Evolutionary conservation across 2,329 filamentous ascomycete genomes (phyloP).

Genomic region (Sporothrix curviconia): DNA sequence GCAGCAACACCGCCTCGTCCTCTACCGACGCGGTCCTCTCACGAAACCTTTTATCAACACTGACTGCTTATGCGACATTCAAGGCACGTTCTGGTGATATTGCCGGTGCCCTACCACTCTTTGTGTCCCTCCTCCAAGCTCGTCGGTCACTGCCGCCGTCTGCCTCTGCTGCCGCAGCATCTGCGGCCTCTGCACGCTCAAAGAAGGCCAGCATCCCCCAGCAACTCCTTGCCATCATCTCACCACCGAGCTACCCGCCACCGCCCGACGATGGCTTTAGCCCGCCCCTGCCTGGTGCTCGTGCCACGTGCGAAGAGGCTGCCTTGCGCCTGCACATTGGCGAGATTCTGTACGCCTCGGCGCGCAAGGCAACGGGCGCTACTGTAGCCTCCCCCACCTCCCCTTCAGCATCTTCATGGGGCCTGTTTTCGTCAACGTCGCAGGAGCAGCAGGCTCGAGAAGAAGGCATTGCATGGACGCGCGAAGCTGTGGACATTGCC

Average conservation of each 20-base stretch:
- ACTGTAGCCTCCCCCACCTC: slow-evolving; percentile 65
- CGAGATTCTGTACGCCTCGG: slow-evolving; percentile 72
- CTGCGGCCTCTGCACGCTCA: neutral
- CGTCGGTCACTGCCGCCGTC: slow-evolving; percentile 52
- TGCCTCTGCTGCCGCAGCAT: slow-evolving; percentile 10
- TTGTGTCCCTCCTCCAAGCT: slow-evolving; percentile 76
- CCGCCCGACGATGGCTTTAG: slow-evolving; percentile 64
- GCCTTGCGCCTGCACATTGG: slow-evolving; percentile 85
- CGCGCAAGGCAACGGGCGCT: slow-evolving; percentile 29
- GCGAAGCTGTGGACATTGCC: slow-evolving; percentile 75
- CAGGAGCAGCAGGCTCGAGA: slow-evolving; percentile 41
- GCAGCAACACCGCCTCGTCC: slow-evolving; percentile 21
- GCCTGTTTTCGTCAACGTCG: slow-evolving; percentile 44
- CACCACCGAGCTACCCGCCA: slow-evolving; percentile 50
- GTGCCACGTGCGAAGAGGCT: slow-evolving; percentile 75
- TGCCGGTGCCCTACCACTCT: slow-evolving; percentile 68
- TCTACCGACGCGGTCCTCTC: slow-evolving; percentile 46
- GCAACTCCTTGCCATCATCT: slow-evolving; percentile 1
- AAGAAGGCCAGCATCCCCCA: neutral
- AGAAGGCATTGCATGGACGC: slow-evolving; percentile 80
- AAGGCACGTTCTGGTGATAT: slow-evolving; percentile 64
- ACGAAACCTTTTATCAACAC: slow-evolving; percentile 64
- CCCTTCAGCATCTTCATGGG: slow-evolving; percentile 81
- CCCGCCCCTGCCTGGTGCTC: slow-evolving; percentile 56
- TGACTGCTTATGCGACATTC: slow-evolving; percentile 73